Conservation (phyloP, 1,139 yeast species). For the Candida pseudoviswanathii region DNA sequence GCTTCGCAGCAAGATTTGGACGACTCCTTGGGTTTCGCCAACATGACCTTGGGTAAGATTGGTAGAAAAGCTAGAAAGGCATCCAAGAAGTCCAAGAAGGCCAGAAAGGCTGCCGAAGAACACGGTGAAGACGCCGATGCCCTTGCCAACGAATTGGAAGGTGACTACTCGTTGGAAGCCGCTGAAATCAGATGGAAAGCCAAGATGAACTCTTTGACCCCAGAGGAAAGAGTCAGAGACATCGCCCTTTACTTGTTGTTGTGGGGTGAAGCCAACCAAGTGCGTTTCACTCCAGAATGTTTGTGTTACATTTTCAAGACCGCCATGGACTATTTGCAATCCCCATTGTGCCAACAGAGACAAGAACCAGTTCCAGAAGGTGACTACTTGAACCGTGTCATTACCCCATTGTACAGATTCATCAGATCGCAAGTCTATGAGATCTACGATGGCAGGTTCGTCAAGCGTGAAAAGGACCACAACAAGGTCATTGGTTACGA, state of each 20-base stretch:
- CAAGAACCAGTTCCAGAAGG: slow-evolving; percentile 95
- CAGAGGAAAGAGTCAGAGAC: slow-evolving; percentile 63
- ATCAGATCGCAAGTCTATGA: slow-evolving; percentile 59
- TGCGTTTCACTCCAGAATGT: slow-evolving; percentile 85
- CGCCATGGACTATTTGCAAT: slow-evolving; percentile 25
- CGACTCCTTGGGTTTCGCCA: slow-evolving; percentile 75
- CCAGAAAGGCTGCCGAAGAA: slow-evolving; percentile 37
- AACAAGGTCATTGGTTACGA: slow-evolving; percentile 58
- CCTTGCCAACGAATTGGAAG: slow-evolving; percentile 78
- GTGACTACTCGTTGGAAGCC: slow-evolving; percentile 68
- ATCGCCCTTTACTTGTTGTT: slow-evolving; percentile 68
- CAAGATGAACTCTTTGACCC: slow-evolving; percentile 71
- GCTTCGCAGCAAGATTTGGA: slow-evolving; percentile 90
- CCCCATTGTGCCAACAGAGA: slow-evolving; percentile 65
- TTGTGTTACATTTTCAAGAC: slow-evolving; percentile 73
- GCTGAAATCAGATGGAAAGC: slow-evolving; percentile 55
- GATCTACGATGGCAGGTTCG: slow-evolving; percentile 35
- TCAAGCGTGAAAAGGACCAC: slow-evolving; percentile 54
- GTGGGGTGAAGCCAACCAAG: slow-evolving; percentile 91
- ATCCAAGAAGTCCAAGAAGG: slow-evolving; percentile 60
- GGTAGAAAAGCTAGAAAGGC: slow-evolving; percentile 55
- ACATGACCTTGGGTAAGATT: slow-evolving; percentile 77
- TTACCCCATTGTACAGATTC: slow-evolving; percentile 74
- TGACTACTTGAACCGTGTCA: slow-evolving; percentile 60
- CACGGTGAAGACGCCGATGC: slow-evolving; percentile 50